phyloP scores from a whole-genome alignment of 331 rosid genomes.

The Spiraea crenata region DNA sequence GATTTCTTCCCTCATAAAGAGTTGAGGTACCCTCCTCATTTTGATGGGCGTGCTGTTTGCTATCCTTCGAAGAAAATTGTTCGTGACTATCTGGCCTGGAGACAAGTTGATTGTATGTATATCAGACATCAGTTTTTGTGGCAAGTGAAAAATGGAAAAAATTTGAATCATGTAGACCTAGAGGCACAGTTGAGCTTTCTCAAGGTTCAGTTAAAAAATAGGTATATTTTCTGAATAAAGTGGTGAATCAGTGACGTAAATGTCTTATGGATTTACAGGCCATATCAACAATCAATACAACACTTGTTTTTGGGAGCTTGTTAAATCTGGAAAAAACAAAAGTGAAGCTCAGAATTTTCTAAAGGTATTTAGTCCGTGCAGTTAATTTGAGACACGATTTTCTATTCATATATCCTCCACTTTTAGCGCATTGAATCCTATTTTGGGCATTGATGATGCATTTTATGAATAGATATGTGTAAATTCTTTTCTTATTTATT shows the following conservation, averaged over 20 bases:
- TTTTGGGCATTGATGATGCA: too few relatives aligned
- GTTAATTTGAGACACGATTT: background rate
- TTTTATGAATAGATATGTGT: too few relatives aligned
- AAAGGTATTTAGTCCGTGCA: conserved; percentile 32
- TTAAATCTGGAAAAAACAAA: conserved; percentile 66
- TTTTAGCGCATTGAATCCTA: background rate
- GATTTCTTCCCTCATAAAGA: conserved; percentile 46
- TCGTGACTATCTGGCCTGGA: conserved; percentile 76
- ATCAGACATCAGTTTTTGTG: background rate
- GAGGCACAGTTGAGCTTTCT: background rate
- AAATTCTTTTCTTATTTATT: too few relatives aligned
- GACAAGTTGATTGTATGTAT: conserved; percentile 86
- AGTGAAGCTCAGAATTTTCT: conserved; percentile 58
- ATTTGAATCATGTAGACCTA: background rate
- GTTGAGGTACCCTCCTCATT: conserved; percentile 63
- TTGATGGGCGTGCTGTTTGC: conserved; percentile 86
- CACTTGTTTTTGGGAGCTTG: conserved; percentile 90
- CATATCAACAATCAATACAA: conserved; percentile 93
- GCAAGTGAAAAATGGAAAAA: background rate
- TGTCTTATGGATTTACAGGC: conserved; percentile 32
- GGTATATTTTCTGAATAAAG: background rate
- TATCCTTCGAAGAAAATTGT: conserved; percentile 73
- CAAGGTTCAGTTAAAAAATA: background rate
- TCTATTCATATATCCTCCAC: background rate
- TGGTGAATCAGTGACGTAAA: background rate